Conservation (phyloP, 2,329 filamentous ascomycete genomes). For the Aspergillus intermedius region DNA sequence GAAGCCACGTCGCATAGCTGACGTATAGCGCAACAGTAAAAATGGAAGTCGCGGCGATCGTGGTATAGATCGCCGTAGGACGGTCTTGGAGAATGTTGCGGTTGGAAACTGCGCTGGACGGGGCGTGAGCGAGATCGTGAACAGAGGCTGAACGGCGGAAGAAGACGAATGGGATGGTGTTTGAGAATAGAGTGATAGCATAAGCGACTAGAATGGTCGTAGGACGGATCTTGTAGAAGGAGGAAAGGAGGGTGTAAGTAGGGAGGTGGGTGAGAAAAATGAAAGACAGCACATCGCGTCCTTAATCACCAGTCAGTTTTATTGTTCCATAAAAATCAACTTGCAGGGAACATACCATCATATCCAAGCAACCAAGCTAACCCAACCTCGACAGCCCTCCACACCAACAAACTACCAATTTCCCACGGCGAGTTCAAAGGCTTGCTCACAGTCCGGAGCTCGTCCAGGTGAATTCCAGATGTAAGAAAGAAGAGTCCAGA, state of each 20-base stretch:
- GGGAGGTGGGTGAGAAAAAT: slow-evolving; percentile 68
- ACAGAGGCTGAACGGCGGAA: slow-evolving; percentile 61
- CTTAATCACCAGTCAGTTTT: slow-evolving; percentile 24
- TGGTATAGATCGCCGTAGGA: slow-evolving; percentile 57
- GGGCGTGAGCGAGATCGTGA: slow-evolving; percentile 51
- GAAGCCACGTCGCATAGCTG: slow-evolving; percentile 64
- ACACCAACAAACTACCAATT: slow-evolving; percentile 49
- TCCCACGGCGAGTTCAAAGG: slow-evolving; percentile 57
- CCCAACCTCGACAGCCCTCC: slow-evolving; percentile 59
- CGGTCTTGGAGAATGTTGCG: slow-evolving; percentile 60
- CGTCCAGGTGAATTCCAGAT: slow-evolving; percentile 54
- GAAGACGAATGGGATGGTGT: slow-evolving; percentile 66
- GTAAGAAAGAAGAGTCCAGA: slow-evolving; percentile 58
- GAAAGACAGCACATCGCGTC: slow-evolving; percentile 61
- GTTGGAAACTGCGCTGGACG: slow-evolving; percentile 47
- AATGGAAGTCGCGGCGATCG: slow-evolving; percentile 62
- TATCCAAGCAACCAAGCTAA: slow-evolving; percentile 68
- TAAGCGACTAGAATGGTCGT: slow-evolving; percentile 57
- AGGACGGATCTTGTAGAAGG: slow-evolving; percentile 67
- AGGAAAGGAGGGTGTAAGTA: slow-evolving; percentile 64
- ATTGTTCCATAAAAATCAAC: no score
- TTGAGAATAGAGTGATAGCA: slow-evolving; percentile 61
- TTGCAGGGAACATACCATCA: slow-evolving; percentile 44
- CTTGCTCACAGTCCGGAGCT: slow-evolving; percentile 62
- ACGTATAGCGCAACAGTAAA: slow-evolving; percentile 68